Evolutionary conservation across 2,329 filamentous ascomycete genomes (phyloP).

Genomic region (Venturia effusa): DNA sequence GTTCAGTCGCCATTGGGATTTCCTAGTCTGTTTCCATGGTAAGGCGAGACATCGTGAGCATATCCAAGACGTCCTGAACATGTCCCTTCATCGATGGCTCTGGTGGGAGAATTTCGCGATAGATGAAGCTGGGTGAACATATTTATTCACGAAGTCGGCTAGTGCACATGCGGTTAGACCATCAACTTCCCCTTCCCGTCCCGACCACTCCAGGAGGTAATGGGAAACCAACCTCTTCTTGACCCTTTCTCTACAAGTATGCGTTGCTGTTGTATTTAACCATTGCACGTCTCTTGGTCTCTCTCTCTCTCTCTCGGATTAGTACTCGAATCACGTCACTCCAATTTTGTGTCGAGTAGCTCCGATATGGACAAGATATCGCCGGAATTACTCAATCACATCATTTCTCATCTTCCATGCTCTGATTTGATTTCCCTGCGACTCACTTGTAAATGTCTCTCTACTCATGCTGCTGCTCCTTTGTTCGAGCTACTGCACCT

Average conservation of each 20-base stretch:
- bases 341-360: neutral
- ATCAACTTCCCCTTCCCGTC: too few relatives aligned
- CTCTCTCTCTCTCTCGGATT: neutral
- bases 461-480: neutral
- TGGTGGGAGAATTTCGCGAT: neutral
- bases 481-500: neutral
- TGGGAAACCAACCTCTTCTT: too few relatives aligned
- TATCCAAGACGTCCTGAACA: conserved; percentile 32
- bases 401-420: neutral
- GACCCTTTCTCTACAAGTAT: too few relatives aligned
- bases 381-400: neutral
- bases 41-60: conserved; percentile 37
- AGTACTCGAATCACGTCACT: neutral
- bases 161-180: neutral
- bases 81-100: conserved; percentile 15
- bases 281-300: too few relatives aligned
- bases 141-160: neutral
- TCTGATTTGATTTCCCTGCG: neutral
- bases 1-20: conserved; percentile 17
- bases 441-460: neutral
- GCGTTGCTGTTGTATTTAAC: too few relatives aligned
- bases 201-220: too few relatives aligned
- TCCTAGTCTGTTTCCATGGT: conserved; percentile 23
- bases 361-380: neutral
- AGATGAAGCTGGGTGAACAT: neutral